A percentile compares a stretch with the other conserved stretches of the same genome.
These are phyloP conservation scores for Neurospora sublineolata DNA, from an alignment of 495 filamentous ascomycete species.

Conservation along the genomic window DNA sequence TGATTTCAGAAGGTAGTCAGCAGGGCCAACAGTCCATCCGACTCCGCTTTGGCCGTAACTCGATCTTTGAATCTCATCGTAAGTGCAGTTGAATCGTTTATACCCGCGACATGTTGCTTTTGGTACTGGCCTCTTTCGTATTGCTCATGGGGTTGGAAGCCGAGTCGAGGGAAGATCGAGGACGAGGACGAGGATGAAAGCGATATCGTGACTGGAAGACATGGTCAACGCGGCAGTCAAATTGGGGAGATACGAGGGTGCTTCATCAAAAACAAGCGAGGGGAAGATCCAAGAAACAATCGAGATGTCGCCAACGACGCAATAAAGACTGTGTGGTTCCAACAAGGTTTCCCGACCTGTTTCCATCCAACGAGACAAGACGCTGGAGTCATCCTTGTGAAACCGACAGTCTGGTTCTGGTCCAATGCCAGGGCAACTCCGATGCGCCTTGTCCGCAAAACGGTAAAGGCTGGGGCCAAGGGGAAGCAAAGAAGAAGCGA, in stretches of 20 bases:
- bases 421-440: background rate
- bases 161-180: background rate
- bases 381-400: slow-evolving; percentile 4
- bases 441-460: background rate
- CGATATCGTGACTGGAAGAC: background rate
- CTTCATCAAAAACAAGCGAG: background rate
- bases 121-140: background rate
- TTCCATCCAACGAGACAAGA: slow-evolving; percentile 6
- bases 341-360: background rate
- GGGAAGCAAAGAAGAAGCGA: background rate
- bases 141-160: background rate
- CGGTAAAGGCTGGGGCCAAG: background rate
- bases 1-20: background rate
- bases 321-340: background rate
- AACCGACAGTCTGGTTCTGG: slow-evolving; percentile 1
- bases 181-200: background rate
- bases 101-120: background rate
- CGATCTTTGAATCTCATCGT: background rate
- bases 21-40: background rate
- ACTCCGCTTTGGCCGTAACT: background rate
- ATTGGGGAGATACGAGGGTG: background rate
- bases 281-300: background rate
- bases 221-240: background rate
- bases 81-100: background rate
- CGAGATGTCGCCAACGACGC: background rate